These are phyloP conservation scores for Aspergillus udagawae DNA, from an alignment of 2,329 filamentous ascomycete genomes.

Conservation along the genomic window DNA sequence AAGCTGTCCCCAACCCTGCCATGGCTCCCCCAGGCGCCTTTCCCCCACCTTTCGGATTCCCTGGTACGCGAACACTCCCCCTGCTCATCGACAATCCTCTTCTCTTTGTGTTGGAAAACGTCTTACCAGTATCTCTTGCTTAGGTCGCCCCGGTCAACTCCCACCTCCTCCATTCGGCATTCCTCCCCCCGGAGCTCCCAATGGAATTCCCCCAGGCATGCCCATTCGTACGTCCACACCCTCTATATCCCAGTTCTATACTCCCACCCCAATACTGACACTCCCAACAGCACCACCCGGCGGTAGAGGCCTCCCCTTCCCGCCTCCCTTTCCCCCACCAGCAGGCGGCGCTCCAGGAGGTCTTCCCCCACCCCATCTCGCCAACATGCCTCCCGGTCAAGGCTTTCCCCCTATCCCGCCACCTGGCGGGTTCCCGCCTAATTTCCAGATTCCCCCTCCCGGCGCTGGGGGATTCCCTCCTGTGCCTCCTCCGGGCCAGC, in stretches of 20 bases:
- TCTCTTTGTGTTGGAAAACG: background rate
- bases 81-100: background rate
- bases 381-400: conserved; percentile 39
- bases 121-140: background rate
- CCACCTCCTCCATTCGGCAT: conserved; percentile 59
- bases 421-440: conserved; percentile 35
- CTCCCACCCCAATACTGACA: conserved; percentile 9
- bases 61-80: conserved; percentile 44
- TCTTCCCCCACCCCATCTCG: conserved; percentile 30
- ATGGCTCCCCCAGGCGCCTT: conserved; percentile 56
- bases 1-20: conserved; percentile 81
- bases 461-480: conserved; percentile 30
- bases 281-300: conserved; percentile 51
- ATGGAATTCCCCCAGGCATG: conserved; percentile 36
- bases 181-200: conserved; percentile 40
- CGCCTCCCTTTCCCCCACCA: conserved; percentile 41
- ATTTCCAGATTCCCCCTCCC: conserved; percentile 22
- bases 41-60: conserved; percentile 60
- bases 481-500: conserved; percentile 25
- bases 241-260: background rate
- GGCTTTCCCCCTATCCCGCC: conserved; percentile 44
- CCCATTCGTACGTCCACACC: conserved; percentile 50
- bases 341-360: conserved; percentile 32
- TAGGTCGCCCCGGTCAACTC: conserved; percentile 38
- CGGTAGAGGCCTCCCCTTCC: conserved; percentile 52